Conservation (phyloP, 73 alveolate species). For the Paraurostyla sp. region DNA sequence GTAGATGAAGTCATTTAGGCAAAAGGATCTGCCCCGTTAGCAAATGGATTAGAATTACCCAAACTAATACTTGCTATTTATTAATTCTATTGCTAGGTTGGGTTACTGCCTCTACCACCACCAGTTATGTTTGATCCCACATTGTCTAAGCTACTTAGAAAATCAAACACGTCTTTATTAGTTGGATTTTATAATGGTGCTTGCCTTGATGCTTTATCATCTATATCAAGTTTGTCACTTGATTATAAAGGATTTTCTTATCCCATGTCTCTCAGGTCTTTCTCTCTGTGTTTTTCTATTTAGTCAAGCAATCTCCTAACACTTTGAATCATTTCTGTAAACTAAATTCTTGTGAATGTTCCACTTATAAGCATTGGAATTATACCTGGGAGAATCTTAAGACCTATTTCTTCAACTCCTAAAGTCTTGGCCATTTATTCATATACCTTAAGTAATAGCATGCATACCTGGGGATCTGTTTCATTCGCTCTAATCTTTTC, state of each 20-base stretch:
- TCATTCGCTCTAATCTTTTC: slow-evolving; percentile 85
- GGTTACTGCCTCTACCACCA: not conserved
- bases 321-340: slow-evolving; percentile 75
- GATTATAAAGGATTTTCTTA: not conserved
- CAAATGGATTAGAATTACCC: not conserved
- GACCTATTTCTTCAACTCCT: slow-evolving; percentile 89
- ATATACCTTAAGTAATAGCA: slow-evolving; percentile 86
- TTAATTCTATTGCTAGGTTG: not conserved
- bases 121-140: not conserved
- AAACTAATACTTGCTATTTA: not conserved
- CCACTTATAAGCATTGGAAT: slow-evolving; percentile 91
- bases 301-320: slow-evolving; percentile 81
- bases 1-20: not conserved
- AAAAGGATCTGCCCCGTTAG: not conserved
- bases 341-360: slow-evolving; percentile 82
- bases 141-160: slow-evolving; percentile 22
- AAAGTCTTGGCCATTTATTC: slow-evolving; percentile 86
- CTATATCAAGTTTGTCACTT: slow-evolving; percentile 29
- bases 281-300: slow-evolving; percentile 85
- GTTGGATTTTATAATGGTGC: not conserved
- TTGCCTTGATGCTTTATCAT: not conserved
- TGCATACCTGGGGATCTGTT: slow-evolving; percentile 83
- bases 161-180: slow-evolving; percentile 56
- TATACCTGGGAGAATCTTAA: slow-evolving; percentile 89
- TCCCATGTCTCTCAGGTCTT: slow-evolving; percentile 80